Evolutionary conservation across 169 alveolate genomes (phyloP).

Genomic region (Plasmodium adleri): DNA sequence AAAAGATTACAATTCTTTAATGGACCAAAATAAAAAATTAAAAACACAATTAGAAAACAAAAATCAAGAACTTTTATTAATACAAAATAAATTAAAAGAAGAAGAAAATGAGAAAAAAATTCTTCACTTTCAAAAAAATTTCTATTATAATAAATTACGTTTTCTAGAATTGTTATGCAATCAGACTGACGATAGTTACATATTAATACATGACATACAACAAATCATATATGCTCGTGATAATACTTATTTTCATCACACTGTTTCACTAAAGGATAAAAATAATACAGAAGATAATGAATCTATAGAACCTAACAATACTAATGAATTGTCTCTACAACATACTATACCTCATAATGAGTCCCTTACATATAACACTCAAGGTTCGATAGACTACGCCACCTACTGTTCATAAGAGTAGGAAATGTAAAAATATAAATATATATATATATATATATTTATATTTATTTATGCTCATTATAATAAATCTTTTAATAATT

Average conservation of each 20-base stretch:
- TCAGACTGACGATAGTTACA: slow-evolving; percentile 78
- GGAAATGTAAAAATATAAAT: neutral
- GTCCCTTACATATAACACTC: neutral
- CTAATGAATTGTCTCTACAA: neutral
- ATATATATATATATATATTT: neutral
- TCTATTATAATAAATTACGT: slow-evolving; percentile 93
- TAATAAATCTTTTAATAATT: too few relatives aligned
- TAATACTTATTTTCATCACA: slow-evolving; percentile 63
- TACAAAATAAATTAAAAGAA: slow-evolving; percentile 84
- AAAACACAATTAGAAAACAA: slow-evolving; percentile 74
- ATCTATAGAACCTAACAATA: neutral
- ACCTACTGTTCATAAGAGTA: neutral
- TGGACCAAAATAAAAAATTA: slow-evolving; percentile 47
- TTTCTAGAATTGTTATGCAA: slow-evolving; percentile 92
- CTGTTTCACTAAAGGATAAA: slow-evolving; percentile 37
- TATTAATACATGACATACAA: slow-evolving; percentile 48
- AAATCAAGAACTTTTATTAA: slow-evolving; percentile 75
- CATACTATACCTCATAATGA: neutral
- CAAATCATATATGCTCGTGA: slow-evolving; percentile 74
- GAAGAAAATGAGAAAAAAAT: slow-evolving; percentile 88
- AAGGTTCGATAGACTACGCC: neutral
- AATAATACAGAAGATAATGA: neutral
- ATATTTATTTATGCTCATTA: too few relatives aligned
- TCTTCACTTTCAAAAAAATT: slow-evolving; percentile 92
- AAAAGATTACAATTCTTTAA: slow-evolving; percentile 24